Percentiles rank a stretch among this genome's conserved stretches.
These are phyloP conservation scores for Annulohypoxylon moriforme DNA, from an alignment of 495 filamentous ascomycete genomes.

Conservation along the genomic window DNA sequence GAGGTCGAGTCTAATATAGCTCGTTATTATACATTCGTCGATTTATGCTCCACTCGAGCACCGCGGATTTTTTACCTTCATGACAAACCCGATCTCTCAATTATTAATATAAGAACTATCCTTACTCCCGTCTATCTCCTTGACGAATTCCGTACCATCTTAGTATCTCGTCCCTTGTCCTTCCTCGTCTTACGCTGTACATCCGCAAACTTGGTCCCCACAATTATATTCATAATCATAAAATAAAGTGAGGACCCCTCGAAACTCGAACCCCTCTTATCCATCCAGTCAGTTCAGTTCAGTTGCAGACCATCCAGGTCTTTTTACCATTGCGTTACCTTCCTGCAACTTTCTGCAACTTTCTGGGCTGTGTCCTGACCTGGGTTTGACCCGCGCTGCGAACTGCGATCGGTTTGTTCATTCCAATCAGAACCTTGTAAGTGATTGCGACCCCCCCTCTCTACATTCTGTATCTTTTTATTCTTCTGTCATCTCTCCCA, in stretches of 20 bases:
- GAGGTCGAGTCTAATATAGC: not conserved
- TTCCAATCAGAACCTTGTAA: slow-evolving; percentile 40
- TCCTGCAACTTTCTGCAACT: no score
- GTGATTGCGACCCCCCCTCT: slow-evolving; percentile 29
- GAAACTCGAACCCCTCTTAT: slow-evolving; percentile 19
- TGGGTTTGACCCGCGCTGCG: slow-evolving; percentile 34
- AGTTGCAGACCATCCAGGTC: not conserved
- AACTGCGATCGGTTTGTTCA: slow-evolving; percentile 37
- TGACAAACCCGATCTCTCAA: slow-evolving; percentile 1
- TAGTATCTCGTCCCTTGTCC: not conserved
- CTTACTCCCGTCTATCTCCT: slow-evolving; percentile 7
- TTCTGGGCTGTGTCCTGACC: not conserved
- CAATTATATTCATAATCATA: slow-evolving; percentile 37
- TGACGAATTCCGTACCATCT: not conserved
- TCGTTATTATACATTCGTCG: not conserved
- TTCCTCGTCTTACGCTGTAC: slow-evolving; percentile 21
- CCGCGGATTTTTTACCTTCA: not conserved
- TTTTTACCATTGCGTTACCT: slow-evolving; percentile 9
- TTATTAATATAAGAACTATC: slow-evolving; percentile 23
- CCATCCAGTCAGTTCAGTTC: slow-evolving; percentile 15
- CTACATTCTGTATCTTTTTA: no score
- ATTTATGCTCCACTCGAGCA: not conserved
- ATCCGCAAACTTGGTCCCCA: slow-evolving; percentile 17
- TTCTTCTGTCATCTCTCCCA: not conserved
- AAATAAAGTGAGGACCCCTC: slow-evolving; percentile 25